phyloP scores from a whole-genome alignment of 306 rosid species.

The Cucumis sativus region DNA sequence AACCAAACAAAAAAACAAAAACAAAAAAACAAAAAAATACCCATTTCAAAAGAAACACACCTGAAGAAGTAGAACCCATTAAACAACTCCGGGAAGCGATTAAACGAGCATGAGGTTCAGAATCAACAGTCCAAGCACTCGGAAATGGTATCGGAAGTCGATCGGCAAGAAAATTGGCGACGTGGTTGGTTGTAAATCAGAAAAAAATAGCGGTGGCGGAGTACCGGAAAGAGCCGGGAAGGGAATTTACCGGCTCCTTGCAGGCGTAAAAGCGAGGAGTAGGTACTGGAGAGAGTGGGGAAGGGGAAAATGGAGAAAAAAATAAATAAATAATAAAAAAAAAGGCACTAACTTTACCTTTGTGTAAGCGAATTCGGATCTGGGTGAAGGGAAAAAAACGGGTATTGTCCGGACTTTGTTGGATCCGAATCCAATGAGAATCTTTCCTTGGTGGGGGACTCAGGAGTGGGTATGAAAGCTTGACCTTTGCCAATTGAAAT shows the following conservation, averaged over 20 bases:
- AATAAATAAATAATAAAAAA: not conserved
- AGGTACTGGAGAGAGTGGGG: not conserved
- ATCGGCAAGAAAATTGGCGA: not conserved
- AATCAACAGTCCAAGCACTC: not conserved
- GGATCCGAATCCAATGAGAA: conserved; percentile 12
- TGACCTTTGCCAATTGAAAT: not conserved
- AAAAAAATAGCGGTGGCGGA: not conserved
- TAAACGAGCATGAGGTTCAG: not conserved
- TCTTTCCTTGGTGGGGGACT: not conserved
- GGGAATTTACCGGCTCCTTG: not conserved
- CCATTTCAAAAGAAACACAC: not conserved
- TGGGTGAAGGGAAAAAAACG: not conserved
- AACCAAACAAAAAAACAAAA: not conserved
- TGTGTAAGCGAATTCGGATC: not conserved
- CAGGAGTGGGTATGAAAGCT: not conserved
- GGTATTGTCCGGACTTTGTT: not conserved
- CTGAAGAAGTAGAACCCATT: conserved; percentile 6
- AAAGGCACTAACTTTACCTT: conserved; percentile 2
- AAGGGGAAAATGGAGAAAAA: not conserved
- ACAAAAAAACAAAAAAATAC: not conserved
- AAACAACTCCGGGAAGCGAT: not conserved
- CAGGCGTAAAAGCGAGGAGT: not conserved
- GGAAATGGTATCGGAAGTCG: not conserved
- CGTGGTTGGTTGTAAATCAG: not conserved
- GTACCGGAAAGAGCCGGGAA: not conserved